phyloP scores from a whole-genome alignment of 139 green algal species.

The Closterium sp. region DNA sequence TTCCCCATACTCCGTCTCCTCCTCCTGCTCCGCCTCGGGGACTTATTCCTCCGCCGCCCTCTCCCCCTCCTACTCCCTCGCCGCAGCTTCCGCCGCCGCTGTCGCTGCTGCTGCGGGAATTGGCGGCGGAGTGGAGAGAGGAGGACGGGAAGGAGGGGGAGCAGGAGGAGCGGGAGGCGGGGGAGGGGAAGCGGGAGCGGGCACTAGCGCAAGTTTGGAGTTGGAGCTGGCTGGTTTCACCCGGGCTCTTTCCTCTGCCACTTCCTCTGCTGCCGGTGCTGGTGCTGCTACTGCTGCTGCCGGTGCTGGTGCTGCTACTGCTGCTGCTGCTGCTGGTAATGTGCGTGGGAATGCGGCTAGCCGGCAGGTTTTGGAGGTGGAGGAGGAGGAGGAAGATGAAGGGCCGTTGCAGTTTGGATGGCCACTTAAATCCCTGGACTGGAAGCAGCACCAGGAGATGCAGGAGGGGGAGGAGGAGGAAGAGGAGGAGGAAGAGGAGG shows the following conservation, averaged over 20 bases:
- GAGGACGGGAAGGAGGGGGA: background rate
- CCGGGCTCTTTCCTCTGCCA: background rate
- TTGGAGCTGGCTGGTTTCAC: background rate
- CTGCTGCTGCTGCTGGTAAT: background rate
- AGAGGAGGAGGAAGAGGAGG: background rate
- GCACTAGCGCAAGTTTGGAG: background rate
- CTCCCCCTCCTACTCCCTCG: background rate
- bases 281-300: background rate
- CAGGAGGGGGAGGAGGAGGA: background rate
- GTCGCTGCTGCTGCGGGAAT: background rate
- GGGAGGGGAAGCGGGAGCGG: background rate
- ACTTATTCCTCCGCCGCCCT: background rate
- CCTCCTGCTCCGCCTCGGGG: background rate
- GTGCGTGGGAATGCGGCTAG: background rate
- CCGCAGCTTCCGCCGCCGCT: background rate
- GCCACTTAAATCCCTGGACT: background rate
- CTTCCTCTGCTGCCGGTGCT: background rate
- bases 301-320: background rate
- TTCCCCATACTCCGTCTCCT: background rate
- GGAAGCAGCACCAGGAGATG: background rate
- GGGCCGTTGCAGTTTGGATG: background rate
- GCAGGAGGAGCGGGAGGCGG: background rate
- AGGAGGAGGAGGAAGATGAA: background rate
- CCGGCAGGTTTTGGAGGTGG: background rate
- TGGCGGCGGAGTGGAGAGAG: background rate